A percentile compares a stretch with the other conserved stretches of the same genome.
Evolutionary conservation across 495 filamentous ascomycete species (phyloP).

Genomic region (Xylaria castorea): DNA sequence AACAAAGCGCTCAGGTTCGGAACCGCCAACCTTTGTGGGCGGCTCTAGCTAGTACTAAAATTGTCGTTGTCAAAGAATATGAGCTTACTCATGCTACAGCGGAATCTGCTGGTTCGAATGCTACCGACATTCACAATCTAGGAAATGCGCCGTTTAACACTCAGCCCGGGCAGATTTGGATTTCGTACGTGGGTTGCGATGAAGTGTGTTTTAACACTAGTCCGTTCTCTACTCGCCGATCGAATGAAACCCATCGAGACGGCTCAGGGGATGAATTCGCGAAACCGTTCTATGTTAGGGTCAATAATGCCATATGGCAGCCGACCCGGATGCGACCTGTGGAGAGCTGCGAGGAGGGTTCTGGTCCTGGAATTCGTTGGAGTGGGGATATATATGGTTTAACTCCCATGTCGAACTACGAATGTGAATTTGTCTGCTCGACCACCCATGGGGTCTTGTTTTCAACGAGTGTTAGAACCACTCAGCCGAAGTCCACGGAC

Average conservation of each 20-base stretch:
- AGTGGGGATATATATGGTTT: slow-evolving; percentile 88
- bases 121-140: slow-evolving; percentile 78
- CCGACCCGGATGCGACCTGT: slow-evolving; percentile 73
- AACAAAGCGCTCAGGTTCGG: slow-evolving; percentile 86
- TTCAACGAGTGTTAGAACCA: slow-evolving; percentile 80
- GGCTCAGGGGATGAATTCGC: slow-evolving; percentile 62
- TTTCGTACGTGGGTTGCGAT: slow-evolving; percentile 81
- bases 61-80: slow-evolving; percentile 91
- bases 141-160: slow-evolving; percentile 76
- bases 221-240: slow-evolving; percentile 55
- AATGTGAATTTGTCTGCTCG: slow-evolving; percentile 81
- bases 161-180: slow-evolving; percentile 83
- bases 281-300: slow-evolving; percentile 84
- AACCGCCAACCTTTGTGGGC: slow-evolving; percentile 94
- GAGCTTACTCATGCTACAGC: slow-evolving; percentile 81
- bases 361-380: slow-evolving; percentile 61
- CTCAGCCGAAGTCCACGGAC: slow-evolving; percentile 71
- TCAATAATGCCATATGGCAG: slow-evolving; percentile 90
- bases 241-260: slow-evolving; percentile 49
- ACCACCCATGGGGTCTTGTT: slow-evolving; percentile 76
- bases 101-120: slow-evolving; percentile 74
- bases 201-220: slow-evolving; percentile 84
- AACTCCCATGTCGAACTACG: slow-evolving; percentile 83
- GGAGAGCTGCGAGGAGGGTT: slow-evolving; percentile 60
- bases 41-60: slow-evolving; percentile 90